These are phyloP conservation scores for Daldinia childiae DNA, from an alignment of 495 filamentous ascomycete genomes.

Conservation along the genomic window DNA sequence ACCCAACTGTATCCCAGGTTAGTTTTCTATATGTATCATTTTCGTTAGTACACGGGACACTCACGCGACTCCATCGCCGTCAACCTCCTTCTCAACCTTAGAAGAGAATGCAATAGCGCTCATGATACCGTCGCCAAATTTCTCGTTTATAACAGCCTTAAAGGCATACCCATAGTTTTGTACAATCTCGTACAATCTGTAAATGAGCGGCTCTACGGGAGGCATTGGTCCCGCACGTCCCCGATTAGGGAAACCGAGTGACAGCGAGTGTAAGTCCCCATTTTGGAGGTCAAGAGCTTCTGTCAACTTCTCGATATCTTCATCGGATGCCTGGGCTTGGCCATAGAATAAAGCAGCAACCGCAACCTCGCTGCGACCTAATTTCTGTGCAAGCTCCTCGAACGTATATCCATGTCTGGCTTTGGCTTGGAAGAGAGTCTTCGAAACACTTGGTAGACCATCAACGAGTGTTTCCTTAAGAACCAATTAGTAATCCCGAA, in stretches of 20 bases:
- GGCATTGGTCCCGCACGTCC: conserved; percentile 91
- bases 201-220: conserved; percentile 91
- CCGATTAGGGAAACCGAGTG: conserved; percentile 76
- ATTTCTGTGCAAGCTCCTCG: conserved; percentile 75
- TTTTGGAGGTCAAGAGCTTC: conserved; percentile 61
- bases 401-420: conserved; percentile 78
- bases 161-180: conserved; percentile 98
- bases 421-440: conserved; percentile 87
- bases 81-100: conserved; percentile 95
- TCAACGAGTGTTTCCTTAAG: conserved; percentile 53
- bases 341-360: conserved; percentile 95
- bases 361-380: conserved; percentile 89
- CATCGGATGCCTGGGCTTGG: conserved; percentile 79
- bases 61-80: conserved; percentile 70
- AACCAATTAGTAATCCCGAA: conserved; percentile 12
- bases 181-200: conserved; percentile 93
- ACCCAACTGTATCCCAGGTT: conserved; percentile 73
- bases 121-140: conserved; percentile 99
- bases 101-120: conserved; percentile 93
- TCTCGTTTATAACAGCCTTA: conserved; percentile 97
- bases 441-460: conserved; percentile 72
- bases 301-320: conserved; percentile 80
- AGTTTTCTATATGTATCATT: not conserved
- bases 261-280: not conserved
- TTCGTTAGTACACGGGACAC: not conserved